Percentiles rank a stretch among this genome's conserved stretches.
phyloP scores from a whole-genome alignment of 306 rosid species.

The Quercus berberidifolia region DNA sequence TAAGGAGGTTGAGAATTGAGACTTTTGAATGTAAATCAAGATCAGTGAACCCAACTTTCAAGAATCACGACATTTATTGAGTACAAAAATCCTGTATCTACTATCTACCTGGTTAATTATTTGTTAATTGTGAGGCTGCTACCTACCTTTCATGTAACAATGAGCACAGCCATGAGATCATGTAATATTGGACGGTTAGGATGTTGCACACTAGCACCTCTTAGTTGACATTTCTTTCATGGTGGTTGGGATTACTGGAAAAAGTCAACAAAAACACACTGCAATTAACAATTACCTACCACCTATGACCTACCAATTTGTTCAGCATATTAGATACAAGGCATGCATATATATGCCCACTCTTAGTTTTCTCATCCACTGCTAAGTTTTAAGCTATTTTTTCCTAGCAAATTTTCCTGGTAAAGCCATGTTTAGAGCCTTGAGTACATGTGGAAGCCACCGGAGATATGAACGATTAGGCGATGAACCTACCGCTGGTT shows the following conservation, averaged over 20 bases:
- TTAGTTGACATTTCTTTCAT: neutral
- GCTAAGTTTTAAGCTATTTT: neutral
- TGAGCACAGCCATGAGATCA: no score
- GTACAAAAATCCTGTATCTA: no score
- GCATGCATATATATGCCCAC: slow-evolving; percentile 14
- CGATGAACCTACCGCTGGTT: slow-evolving; percentile 32
- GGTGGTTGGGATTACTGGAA: neutral
- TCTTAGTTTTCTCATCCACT: neutral
- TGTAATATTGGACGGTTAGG: no score
- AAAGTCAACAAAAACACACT: neutral
- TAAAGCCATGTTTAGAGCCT: slow-evolving; percentile 50
- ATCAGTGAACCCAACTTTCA: no score
- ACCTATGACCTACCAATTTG: slow-evolving; percentile 3
- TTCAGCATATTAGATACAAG: neutral
- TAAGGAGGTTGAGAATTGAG: no score
- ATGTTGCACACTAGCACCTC: no score
- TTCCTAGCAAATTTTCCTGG: neutral
- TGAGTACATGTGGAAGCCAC: slow-evolving; percentile 33
- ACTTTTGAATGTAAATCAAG: no score
- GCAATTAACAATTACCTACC: neutral
- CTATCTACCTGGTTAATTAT: no score
- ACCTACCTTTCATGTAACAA: no score
- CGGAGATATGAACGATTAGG: slow-evolving; percentile 44
- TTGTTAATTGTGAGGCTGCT: no score
- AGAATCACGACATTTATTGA: no score